Conservation (phyloP, 495 filamentous ascomycete species). For the Ramalina peruviana region DNA sequence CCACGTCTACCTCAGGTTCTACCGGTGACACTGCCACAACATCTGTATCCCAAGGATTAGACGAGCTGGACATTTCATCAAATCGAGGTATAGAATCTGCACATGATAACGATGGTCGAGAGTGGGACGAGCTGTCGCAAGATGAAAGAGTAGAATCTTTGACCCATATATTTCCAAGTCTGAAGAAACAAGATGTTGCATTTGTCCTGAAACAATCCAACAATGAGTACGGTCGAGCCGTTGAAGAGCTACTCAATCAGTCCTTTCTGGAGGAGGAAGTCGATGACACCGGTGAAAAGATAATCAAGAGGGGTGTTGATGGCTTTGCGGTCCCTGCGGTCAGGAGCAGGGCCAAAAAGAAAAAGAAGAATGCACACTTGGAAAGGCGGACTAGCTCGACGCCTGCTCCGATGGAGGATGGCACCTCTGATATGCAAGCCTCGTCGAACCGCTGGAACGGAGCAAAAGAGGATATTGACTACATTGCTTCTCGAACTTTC, state of each 20-base stretch:
- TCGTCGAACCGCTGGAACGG: constrained; percentile 41
- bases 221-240: constrained; percentile 48
- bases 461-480: constrained; percentile 42
- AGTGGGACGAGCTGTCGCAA: constrained; percentile 21
- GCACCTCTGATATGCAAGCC: constrained; percentile 9
- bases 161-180: constrained; percentile 52
- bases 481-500: constrained; percentile 36
- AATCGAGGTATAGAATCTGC: constrained; percentile 7
- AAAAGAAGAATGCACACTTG: constrained; percentile 30
- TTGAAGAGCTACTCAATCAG: constrained; percentile 70
- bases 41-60: constrained; percentile 21
- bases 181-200: constrained; percentile 47
- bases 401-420: constrained; percentile 3
- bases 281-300: constrained; percentile 25
- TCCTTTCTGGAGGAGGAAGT: constrained; percentile 51
- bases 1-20: constrained; percentile 12
- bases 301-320: constrained; percentile 58
- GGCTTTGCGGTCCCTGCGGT: constrained; percentile 46
- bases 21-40: constrained; percentile 31
- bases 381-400: constrained; percentile 15
- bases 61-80: constrained; percentile 1
- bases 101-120: neutral
- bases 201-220: constrained; percentile 49
- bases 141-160: constrained; percentile 41
- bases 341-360: constrained; percentile 22